phyloP scores from a whole-genome alignment of 139 green algal species.

The Haematococcus sp. region DNA sequence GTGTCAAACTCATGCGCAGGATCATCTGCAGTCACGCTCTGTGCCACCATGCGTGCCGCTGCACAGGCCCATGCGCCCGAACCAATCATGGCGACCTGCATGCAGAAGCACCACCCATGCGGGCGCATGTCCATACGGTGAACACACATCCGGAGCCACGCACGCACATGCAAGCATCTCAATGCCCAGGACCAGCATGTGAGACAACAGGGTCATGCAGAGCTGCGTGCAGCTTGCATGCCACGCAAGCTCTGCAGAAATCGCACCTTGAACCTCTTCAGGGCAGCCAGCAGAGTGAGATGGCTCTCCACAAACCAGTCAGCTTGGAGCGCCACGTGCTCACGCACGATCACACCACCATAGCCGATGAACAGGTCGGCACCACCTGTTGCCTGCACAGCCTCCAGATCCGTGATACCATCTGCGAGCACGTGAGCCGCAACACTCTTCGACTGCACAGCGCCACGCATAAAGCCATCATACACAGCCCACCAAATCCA shows the following conservation, averaged over 20 bases:
- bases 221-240: no score
- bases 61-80: slow-evolving; percentile 60
- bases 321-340: slow-evolving; percentile 40
- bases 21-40: slow-evolving; percentile 29
- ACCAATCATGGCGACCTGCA: slow-evolving; percentile 52
- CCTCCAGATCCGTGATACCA: no score
- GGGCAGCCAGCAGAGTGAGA: background rate
- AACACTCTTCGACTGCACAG: background rate
- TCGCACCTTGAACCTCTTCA: slow-evolving; percentile 5
- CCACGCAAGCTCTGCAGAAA: no score
- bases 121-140: background rate
- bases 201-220: background rate
- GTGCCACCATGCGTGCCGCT: slow-evolving; percentile 43
- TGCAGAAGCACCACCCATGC: slow-evolving; percentile 17
- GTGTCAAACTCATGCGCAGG: slow-evolving; percentile 57
- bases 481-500: no score
- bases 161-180: background rate
- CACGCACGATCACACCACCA: slow-evolving; percentile 49
- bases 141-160: background rate
- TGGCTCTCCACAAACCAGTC: slow-evolving; percentile 54
- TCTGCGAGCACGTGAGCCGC: background rate
- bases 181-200: no score
- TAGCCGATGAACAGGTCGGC: slow-evolving; percentile 72
- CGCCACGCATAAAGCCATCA: no score
- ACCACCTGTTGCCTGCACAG: slow-evolving; percentile 24